Evolutionary conservation across 2,329 filamentous ascomycete genomes (phyloP).

Genomic region (Penicillium thymicola): DNA sequence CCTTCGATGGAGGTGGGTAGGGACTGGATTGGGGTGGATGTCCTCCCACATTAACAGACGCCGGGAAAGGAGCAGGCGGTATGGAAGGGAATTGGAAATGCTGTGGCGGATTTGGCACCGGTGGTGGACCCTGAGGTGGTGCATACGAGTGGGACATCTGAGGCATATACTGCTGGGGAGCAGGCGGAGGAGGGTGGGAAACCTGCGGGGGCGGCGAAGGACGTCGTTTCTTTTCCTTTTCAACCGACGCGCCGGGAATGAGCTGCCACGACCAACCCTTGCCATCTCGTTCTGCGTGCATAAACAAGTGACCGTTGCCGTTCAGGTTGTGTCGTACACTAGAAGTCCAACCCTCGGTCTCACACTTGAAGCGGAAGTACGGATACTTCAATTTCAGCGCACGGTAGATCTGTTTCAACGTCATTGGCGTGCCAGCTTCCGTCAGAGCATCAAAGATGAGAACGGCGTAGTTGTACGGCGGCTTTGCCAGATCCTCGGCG

Average conservation of each 20-base stretch:
- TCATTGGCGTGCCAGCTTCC: conserved; percentile 56
- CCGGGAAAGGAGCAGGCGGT: conserved; percentile 33
- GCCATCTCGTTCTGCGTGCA: conserved; percentile 59
- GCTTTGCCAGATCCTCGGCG: conserved; percentile 61
- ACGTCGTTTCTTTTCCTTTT: conserved; percentile 56
- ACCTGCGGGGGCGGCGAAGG: conserved; percentile 41
- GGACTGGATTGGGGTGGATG: conserved; percentile 26
- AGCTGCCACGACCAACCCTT: conserved; percentile 65
- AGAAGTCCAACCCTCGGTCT: conserved; percentile 63
- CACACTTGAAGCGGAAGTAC: conserved; percentile 60
- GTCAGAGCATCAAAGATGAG: conserved; percentile 63
- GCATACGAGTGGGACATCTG: conserved; percentile 33
- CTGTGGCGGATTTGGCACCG: conserved; percentile 33
- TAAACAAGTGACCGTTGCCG: conserved; percentile 56
- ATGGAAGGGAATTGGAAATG: conserved; percentile 39
- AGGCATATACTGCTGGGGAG: conserved; percentile 37
- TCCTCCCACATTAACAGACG: conserved; percentile 22
- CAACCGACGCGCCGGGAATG: conserved; percentile 57
- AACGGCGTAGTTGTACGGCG: conserved; percentile 60
- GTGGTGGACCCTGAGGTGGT: conserved; percentile 27
- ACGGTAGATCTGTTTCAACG: conserved; percentile 64
- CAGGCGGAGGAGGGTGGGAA: conserved; percentile 29
- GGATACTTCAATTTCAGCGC: conserved; percentile 62
- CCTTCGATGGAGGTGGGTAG: conserved; percentile 21
- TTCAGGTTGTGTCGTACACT: conserved; percentile 64